A percentile compares a stretch with the other conserved stretches of the same genome.
Evolutionary conservation across 192 early-diverging fungal species (phyloP).

Genomic region (Chytriomyces sp.): DNA sequence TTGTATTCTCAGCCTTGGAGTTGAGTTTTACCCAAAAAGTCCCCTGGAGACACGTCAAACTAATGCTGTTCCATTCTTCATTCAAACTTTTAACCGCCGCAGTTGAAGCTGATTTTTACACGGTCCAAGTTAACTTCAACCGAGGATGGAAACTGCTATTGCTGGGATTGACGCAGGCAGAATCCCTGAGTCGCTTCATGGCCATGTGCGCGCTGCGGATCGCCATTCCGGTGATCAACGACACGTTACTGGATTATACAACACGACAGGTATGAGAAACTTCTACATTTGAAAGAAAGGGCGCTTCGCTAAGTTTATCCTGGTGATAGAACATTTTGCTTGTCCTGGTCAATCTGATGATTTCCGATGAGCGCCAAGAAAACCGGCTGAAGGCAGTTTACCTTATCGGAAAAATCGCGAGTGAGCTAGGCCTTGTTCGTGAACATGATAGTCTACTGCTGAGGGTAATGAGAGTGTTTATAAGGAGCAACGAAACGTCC

Average conservation of each 20-base stretch:
- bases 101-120: conserved; percentile 59
- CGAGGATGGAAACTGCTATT: conserved; percentile 63
- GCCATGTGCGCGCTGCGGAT: conserved; percentile 54
- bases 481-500: background rate
- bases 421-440: conserved; percentile 48
- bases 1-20: conserved; percentile 46
- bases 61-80: background rate
- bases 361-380: conserved; percentile 57
- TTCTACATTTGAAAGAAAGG: background rate
- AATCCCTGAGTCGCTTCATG: conserved; percentile 57
- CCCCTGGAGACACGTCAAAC: background rate
- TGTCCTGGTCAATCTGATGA: conserved; percentile 52
- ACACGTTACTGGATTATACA: conserved; percentile 57
- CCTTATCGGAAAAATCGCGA: conserved; percentile 53
- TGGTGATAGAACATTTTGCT: conserved; percentile 40
- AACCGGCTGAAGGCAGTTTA: conserved; percentile 61
- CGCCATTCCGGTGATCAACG: conserved; percentile 57
- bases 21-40: conserved; percentile 12
- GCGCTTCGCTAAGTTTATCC: conserved; percentile 16
- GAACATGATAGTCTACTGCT: conserved; percentile 54
- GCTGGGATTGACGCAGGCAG: conserved; percentile 57
- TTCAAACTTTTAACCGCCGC: background rate
- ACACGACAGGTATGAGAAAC: conserved; percentile 45
- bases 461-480: conserved; percentile 39
- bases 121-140: conserved; percentile 60